Base-by-base conservation (phyloP, 768 basidiomycete species). In the Leucocoprinus leucothites region DNA sequence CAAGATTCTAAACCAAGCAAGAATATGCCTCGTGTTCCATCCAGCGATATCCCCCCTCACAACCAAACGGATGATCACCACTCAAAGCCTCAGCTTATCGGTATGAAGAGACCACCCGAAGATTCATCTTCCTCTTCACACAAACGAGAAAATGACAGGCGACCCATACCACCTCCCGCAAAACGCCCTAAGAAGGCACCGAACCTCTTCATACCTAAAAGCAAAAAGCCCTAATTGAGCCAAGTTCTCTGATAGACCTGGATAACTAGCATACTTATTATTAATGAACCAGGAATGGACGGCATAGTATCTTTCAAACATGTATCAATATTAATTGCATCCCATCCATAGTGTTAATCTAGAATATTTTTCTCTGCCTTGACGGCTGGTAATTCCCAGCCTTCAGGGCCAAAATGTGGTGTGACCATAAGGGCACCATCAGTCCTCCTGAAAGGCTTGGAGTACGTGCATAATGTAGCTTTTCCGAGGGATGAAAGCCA, bases 401-500 rank as follows among this genome's bases (percentile, higher is more conserved):
- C 84, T 26, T 87, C 83, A 36, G 86, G 86, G 9, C 93, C 93
- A 67, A 94, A 98, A 50, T 80, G 83, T 0, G 96, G 96, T 46
- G 87, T 83, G 9, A 86, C 82, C 79, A 93, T 85, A 57, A 86
- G 72, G 9, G 79, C 71, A 6, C 93, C 88, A 1, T 76, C 70
- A 40, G 73, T 82, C 50, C 86, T 86, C 69, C 87, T 88, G 22
- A 82, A 67, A 1, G 92, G 90, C 69, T 94, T 94, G 6, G 91
- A 94, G 68, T 91, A 97, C 1, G 88, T 87, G 69, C 95, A 98
- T 21, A 98, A 71, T 0, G 87, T 76, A n/a, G 79, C 74, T 51
- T 82, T 86, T 9, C 90, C 95, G 7, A 98, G 78, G 0, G 79
- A 78, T 1, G 91, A 77, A 34, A 99, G 71, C 97, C 97, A 99